phyloP scores from a whole-genome alignment of 768 basidiomycete species.

The Psilocybe cyanescens region DNA sequence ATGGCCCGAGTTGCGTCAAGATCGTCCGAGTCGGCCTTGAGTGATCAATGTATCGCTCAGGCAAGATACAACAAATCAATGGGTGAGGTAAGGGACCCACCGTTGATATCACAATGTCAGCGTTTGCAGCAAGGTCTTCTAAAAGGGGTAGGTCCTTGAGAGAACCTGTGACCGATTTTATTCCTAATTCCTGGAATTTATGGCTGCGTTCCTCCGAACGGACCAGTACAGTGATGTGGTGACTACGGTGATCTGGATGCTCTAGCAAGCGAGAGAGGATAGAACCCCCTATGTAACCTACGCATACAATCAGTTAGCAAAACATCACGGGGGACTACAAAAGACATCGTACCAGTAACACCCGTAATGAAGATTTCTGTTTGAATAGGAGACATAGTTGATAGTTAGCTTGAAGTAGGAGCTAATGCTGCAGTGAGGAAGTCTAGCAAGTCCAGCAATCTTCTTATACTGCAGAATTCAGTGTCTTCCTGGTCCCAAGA shows the following conservation, averaged over 20 bases:
- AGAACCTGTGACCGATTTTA: slow-evolving; percentile 47
- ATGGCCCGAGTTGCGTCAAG: slow-evolving; percentile 46
- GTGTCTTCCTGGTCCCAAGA: background rate
- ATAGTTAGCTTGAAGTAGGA: no score
- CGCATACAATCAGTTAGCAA: background rate
- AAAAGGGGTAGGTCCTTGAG: slow-evolving; percentile 45
- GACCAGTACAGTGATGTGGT: slow-evolving; percentile 48
- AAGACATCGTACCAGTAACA: slow-evolving; percentile 37
- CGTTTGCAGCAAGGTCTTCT: slow-evolving; percentile 44
- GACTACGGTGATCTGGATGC: slow-evolving; percentile 33
- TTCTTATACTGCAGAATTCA: no score
- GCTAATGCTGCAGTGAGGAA: no score
- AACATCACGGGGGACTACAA: background rate
- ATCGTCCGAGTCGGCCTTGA: slow-evolving; percentile 47
- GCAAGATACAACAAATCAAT: background rate
- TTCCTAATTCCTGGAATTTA: slow-evolving; percentile 37
- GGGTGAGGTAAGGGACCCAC: slow-evolving; percentile 26
- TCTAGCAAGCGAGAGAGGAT: slow-evolving; percentile 44
- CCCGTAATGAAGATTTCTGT: slow-evolving; percentile 40
- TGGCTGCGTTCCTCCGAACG: slow-evolving; percentile 49
- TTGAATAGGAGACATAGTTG: background rate
- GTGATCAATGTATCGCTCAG: background rate
- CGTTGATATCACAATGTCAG: slow-evolving; percentile 47
- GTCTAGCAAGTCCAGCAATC: no score
- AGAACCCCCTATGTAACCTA: slow-evolving; percentile 55